Conservation (phyloP, 108 stramenopile species). For the Pseudonitzschia delicatissima region DNA sequence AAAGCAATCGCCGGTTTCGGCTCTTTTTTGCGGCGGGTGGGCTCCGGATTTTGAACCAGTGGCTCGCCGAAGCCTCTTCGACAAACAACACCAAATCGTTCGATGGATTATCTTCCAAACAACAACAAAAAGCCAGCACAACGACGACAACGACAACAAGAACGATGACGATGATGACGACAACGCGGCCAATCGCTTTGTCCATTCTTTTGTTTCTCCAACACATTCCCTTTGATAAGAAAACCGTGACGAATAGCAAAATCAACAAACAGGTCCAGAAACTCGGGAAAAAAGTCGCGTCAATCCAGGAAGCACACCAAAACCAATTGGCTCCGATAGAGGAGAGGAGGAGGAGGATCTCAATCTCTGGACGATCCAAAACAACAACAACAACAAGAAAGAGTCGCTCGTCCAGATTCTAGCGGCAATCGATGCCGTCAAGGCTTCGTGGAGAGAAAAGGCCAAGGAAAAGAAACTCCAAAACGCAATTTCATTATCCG, state of each 20-base stretch:
- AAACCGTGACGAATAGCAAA: slow-evolving; percentile 45
- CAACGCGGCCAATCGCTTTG: slow-evolving; percentile 36
- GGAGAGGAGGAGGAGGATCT: background rate
- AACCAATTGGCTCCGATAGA: background rate
- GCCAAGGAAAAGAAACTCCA: slow-evolving; percentile 5
- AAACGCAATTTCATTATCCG: background rate
- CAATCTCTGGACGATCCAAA: background rate
- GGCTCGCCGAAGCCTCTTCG: slow-evolving; percentile 42
- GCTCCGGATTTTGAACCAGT: slow-evolving; percentile 45
- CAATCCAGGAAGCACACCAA: slow-evolving; percentile 17
- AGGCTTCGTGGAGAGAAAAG: slow-evolving; percentile 38
- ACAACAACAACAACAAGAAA: background rate
- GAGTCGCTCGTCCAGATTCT: slow-evolving; percentile 27
- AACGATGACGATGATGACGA: background rate
- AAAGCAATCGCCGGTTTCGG: slow-evolving; percentile 20
- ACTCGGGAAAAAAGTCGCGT: slow-evolving; percentile 39
- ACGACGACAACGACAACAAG: slow-evolving; percentile 1
- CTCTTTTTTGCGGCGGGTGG: slow-evolving; percentile 49
- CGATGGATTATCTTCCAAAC: background rate
- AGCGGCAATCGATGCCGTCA: slow-evolving; percentile 35
- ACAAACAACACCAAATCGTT: too few species aligned
- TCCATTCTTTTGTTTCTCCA: slow-evolving; percentile 39
- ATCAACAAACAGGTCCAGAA: slow-evolving; percentile 55
- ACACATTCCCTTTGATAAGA: slow-evolving; percentile 47
- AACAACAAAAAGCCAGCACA: background rate